Percentiles rank a stretch among this genome's conserved stretches.
Evolutionary conservation across 257 asterid species (phyloP).

Genomic region (Ajuga chamaepitys): DNA sequence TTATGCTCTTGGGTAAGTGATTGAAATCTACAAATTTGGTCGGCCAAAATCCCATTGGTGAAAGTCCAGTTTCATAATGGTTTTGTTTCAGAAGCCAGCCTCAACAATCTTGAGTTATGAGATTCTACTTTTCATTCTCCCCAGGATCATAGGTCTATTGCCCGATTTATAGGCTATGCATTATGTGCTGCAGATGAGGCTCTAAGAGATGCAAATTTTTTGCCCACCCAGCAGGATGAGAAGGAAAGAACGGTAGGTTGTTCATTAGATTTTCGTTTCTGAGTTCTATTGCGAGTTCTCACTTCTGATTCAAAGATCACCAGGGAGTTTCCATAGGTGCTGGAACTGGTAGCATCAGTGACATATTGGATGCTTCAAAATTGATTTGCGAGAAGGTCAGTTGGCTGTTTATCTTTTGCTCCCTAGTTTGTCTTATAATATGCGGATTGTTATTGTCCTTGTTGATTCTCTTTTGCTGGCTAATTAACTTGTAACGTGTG

Average conservation of each 20-base stretch:
- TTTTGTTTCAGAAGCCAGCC: background rate
- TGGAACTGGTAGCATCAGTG: conserved; percentile 91
- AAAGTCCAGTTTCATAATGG: background rate
- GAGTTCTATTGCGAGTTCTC: conserved; percentile 11
- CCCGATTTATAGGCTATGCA: conserved; percentile 91
- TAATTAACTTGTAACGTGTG: background rate
- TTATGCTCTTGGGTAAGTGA: background rate
- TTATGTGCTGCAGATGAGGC: conserved; percentile 95
- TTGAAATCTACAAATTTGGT: background rate
- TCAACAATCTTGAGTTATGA: conserved; percentile 13
- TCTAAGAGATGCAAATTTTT: conserved; percentile 86
- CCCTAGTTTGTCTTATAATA: background rate
- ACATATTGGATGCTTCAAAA: conserved; percentile 82
- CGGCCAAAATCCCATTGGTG: background rate
- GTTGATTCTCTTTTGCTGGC: background rate
- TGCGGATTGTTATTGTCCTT: background rate
- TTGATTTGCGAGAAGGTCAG: conserved; percentile 80
- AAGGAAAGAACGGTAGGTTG: conserved; percentile 81
- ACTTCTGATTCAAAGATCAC: conserved; percentile 28
- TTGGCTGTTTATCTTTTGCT: conserved; percentile 6
- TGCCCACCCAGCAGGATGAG: conserved; percentile 62
- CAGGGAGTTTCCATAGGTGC: conserved; percentile 99
- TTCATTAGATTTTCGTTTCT: conserved; percentile 3
- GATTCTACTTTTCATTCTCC: conserved; percentile 3
- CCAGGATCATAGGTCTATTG: conserved; percentile 85